phyloP scores from a whole-genome alignment of 2,329 filamentous ascomycete species.

The Nigrospora sphaerica region DNA sequence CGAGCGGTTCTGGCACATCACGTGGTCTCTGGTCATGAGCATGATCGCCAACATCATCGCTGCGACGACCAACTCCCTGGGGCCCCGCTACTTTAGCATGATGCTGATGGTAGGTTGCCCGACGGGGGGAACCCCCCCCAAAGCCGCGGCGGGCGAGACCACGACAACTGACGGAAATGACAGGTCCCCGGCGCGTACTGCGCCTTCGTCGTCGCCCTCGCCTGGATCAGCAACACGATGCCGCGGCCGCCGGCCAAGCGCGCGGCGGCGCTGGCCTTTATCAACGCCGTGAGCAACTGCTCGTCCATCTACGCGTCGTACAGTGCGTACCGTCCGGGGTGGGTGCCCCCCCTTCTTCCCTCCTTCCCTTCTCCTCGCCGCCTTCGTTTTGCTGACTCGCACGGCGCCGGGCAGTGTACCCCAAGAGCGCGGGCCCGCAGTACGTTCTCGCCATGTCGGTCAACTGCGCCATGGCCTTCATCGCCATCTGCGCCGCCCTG shows the following conservation, averaged over 20 bases:
- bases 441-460: conserved; percentile 57
- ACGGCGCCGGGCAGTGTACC: conserved; percentile 53
- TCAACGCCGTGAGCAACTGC: conserved; percentile 66
- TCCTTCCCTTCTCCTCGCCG: background rate
- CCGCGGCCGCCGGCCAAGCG: conserved; percentile 71
- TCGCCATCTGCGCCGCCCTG: conserved; percentile 58
- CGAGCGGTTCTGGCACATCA: conserved; percentile 64
- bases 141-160: background rate
- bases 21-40: conserved; percentile 52
- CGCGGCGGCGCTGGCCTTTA: conserved; percentile 61
- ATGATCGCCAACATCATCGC: conserved; percentile 61
- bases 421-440: conserved; percentile 33
- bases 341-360: background rate
- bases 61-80: conserved; percentile 52
- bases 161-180: conserved; percentile 1
- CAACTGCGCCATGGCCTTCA: conserved; percentile 56
- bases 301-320: conserved; percentile 57
- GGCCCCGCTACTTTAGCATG: conserved; percentile 62
- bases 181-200: conserved; percentile 53
- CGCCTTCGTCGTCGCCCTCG: conserved; percentile 59
- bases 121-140: no score
- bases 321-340: background rate
- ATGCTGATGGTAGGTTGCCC: conserved; percentile 63
- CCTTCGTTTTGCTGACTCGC: conserved; percentile 1
- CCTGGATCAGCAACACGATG: conserved; percentile 72